Evolutionary conservation across 768 basidiomycete species (phyloP), one percentile per base, ranked within the genome.

Genomic region (Mrakia hoshinonis): DNA sequence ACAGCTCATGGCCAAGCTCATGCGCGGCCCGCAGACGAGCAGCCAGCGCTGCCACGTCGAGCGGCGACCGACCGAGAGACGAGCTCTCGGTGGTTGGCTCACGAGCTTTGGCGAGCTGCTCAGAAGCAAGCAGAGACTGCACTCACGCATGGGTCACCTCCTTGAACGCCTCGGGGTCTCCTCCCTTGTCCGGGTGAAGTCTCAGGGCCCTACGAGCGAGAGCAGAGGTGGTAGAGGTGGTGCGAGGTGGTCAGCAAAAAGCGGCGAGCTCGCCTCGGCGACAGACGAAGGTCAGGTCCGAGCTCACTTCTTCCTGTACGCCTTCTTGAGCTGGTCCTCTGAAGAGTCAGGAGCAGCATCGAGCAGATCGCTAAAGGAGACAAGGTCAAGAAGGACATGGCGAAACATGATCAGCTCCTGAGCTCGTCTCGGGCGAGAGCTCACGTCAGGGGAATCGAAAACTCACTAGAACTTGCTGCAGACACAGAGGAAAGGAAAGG

Each of bases 141-240:
- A 84, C 91, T 73, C 83, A 92, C 89, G 91, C 91, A 82, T 92
- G 91, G 12, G 91, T 94, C 47, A 98, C 89, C 79, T 97, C 92
- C 79, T 98, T 97, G 87, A 98, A 98, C 67, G 90, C 80, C 80
- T 98, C 95, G 31, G 92, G 92, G 76, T 96, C 94, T 70, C 93
- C 93, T 60, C 93, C 92, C 81, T 94, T 94, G 84, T 93, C 91
- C 26, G 91, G 91, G 79, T 93, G 91, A 74, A 92, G 81, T 70
- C 89, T 86, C 64, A 93, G 80, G 12, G 91, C 91, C 80, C 91
- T 93, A 51, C 64, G 47, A 70, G 72, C 11, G 26, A 54, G 52
- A n/a, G 24, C 24, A 34, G 49, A 20, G 22, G 70, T 4, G 24
- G 55, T 6, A 26, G 52, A 60, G 36, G 68, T 36, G 52, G 34